These are phyloP conservation scores for Chlorencoelia australis DNA, from an alignment of 2,329 filamentous ascomycete genomes.

Conservation along the genomic window DNA sequence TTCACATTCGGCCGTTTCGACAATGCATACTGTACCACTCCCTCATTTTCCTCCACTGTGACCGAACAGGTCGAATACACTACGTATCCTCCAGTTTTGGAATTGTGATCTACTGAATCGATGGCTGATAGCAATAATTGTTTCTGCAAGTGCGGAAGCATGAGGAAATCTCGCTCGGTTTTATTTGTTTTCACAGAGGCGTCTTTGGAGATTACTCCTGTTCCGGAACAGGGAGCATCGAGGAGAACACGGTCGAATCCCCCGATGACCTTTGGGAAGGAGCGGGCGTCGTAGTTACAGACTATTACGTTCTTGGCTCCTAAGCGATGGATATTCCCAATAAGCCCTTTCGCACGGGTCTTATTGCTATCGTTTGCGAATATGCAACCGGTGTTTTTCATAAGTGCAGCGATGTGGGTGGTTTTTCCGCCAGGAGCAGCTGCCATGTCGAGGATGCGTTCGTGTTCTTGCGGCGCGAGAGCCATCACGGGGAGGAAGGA, in stretches of 20 bases:
- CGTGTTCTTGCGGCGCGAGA: slow-evolving; percentile 82
- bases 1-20: slow-evolving; percentile 86
- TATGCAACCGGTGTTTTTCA: slow-evolving; percentile 94
- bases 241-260: slow-evolving; percentile 92
- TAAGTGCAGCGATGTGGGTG: slow-evolving; percentile 89
- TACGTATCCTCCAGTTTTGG: slow-evolving; percentile 88
- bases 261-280: slow-evolving; percentile 89
- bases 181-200: slow-evolving; percentile 97
- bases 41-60: slow-evolving; percentile 87
- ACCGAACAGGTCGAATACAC: slow-evolving; percentile 97
- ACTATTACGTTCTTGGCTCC: slow-evolving; percentile 91
- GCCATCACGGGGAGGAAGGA: slow-evolving; percentile 98
- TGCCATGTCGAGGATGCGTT: slow-evolving; percentile 87
- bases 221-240: slow-evolving; percentile 92
- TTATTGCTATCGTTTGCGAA: slow-evolving; percentile 97
- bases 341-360: slow-evolving; percentile 85
- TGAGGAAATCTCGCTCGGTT: slow-evolving; percentile 88
- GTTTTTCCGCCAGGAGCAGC: slow-evolving; percentile 94
- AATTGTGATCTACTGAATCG: slow-evolving; percentile 84
- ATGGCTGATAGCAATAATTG: slow-evolving; percentile 88
- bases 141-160: slow-evolving; percentile 88
- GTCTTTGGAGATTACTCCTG: slow-evolving; percentile 96
- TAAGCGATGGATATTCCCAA: slow-evolving; percentile 93
- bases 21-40: slow-evolving; percentile 87
- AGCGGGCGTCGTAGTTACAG: slow-evolving; percentile 87